A percentile compares a stretch with the other conserved stretches of the same genome.
phyloP scores from a whole-genome alignment of 2,329 filamentous ascomycete species.

The Cytospora schulzeri region DNA sequence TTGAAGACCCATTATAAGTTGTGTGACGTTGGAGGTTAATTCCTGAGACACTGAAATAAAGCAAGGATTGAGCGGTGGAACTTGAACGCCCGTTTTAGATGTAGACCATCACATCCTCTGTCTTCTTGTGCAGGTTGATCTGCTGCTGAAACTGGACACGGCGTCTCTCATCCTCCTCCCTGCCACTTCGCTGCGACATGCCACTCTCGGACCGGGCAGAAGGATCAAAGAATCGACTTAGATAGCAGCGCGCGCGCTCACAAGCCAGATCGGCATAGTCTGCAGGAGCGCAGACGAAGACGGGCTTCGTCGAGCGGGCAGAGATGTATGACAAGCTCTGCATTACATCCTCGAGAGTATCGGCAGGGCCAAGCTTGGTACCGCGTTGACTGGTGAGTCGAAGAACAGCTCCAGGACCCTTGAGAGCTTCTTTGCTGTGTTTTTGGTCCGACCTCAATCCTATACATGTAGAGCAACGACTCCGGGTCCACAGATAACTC shows the following conservation, averaged over 20 bases:
- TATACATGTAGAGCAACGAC: neutral
- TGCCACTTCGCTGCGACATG: constrained; percentile 34
- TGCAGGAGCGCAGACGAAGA: constrained; percentile 69
- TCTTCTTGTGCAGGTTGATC: constrained; percentile 34
- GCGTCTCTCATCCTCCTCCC: constrained; percentile 17
- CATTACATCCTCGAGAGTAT: constrained; percentile 63
- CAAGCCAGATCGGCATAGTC: constrained; percentile 76
- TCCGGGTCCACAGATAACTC: neutral
- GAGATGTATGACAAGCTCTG: constrained; percentile 71
- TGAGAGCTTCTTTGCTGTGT: neutral
- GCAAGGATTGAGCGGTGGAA: neutral
- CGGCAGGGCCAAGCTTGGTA: constrained; percentile 53
- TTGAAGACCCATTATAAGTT: neutral
- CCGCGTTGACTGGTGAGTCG: constrained; percentile 62
- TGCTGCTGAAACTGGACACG: neutral
- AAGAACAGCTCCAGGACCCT: constrained; percentile 16
- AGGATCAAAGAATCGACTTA: constrained; percentile 51
- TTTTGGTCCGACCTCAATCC: neutral
- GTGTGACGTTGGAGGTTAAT: neutral
- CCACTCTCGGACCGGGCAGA: constrained; percentile 25
- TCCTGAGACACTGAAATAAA: neutral
- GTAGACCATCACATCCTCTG: constrained; percentile 48
- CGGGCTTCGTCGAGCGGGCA: constrained; percentile 69
- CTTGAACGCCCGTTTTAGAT: constrained; percentile 36
- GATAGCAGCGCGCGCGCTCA: constrained; percentile 66